A percentile compares a stretch with the other conserved stretches of the same genome.
These are phyloP conservation scores for Pseudocercospora fuligena DNA, from an alignment of 2,329 filamentous ascomycete genomes.

Conservation along the genomic window DNA sequence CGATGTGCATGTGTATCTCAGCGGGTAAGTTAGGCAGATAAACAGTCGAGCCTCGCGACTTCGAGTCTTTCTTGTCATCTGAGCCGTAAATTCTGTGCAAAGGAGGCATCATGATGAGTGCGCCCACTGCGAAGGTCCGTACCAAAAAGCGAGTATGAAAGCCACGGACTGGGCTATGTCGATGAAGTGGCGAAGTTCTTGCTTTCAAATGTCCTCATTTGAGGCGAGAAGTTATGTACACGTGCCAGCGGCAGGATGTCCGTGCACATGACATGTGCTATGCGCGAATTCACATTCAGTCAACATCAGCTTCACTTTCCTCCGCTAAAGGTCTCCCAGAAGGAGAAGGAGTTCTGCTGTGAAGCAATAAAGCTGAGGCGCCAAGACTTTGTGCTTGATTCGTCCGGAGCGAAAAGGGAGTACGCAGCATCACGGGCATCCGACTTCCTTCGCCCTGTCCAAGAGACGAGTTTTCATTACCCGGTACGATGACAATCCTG, in stretches of 20 bases:
- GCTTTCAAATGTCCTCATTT: no score
- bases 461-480: neutral
- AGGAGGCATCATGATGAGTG: no score
- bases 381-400: neutral
- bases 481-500: neutral
- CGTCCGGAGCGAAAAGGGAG: neutral
- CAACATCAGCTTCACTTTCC: neutral
- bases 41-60: neutral
- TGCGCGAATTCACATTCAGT: neutral
- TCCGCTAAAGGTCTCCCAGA: neutral
- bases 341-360: neutral
- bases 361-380: neutral
- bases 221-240: no score
- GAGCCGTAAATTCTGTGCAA: no score
- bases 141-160: no score
- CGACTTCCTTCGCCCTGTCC: neutral
- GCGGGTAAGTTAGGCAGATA: neutral
- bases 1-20: slow-evolving; percentile 1
- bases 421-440: neutral
- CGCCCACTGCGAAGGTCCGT: no score
- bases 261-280: no score
- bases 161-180: no score
- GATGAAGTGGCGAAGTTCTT: no score
- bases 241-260: no score
- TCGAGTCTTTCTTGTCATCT: no score